Conservation (phyloP, 768 basidiomycete genomes). For the Xerocomellus chrysenteron region DNA sequence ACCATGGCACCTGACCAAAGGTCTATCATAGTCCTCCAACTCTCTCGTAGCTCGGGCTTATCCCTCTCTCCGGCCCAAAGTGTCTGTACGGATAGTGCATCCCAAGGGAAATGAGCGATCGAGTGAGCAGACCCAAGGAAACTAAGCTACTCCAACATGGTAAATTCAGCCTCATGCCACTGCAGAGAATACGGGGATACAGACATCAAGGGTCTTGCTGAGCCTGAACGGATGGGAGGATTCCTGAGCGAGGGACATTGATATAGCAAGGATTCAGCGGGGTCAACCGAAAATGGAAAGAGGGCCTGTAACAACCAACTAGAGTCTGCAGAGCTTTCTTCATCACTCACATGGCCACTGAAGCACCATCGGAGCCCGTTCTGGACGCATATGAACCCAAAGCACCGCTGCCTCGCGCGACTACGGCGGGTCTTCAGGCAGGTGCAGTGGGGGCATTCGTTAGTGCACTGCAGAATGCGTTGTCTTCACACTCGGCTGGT, state of each 20-base stretch:
- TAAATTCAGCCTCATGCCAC: constrained; percentile 9
- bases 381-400: constrained; percentile 46
- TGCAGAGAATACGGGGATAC: constrained; percentile 25
- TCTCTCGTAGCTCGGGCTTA: constrained; percentile 28
- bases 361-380: constrained; percentile 13
- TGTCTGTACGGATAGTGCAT: constrained; percentile 35
- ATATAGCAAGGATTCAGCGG: constrained; percentile 7
- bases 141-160: constrained; percentile 21
- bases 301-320: background rate
- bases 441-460: constrained; percentile 66
- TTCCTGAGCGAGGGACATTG: constrained; percentile 6
- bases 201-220: constrained; percentile 43
- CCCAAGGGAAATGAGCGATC: constrained; percentile 48
- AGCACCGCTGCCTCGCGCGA: constrained; percentile 53
- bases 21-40: constrained; percentile 48
- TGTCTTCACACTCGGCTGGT: constrained; percentile 73
- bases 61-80: constrained; percentile 38
- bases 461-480: constrained; percentile 76
- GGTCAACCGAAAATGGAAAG: constrained; percentile 25
- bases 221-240: constrained; percentile 40
- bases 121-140: constrained; percentile 36
- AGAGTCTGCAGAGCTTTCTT: background rate
- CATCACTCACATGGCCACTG: constrained; percentile 23
- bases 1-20: constrained; percentile 53
- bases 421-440: constrained; percentile 60